phyloP scores from a whole-genome alignment of 768 basidiomycete species.

The Gloeostereum incarnatum region DNA sequence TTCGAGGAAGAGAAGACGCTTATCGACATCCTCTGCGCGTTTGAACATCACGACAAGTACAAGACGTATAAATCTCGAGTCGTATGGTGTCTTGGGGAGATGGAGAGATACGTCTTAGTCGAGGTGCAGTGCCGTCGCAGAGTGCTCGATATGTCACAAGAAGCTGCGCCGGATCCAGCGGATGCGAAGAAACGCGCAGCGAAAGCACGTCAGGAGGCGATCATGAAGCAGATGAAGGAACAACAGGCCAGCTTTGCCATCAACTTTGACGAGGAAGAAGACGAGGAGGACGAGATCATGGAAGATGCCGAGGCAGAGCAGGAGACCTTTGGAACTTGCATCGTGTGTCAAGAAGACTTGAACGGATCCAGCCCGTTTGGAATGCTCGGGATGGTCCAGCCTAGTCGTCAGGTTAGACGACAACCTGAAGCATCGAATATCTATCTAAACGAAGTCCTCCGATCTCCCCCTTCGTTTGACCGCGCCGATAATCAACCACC shows the following conservation, averaged over 20 bases:
- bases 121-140: slow-evolving; percentile 45
- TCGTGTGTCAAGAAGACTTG: slow-evolving; percentile 95
- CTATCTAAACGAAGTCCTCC: slow-evolving; percentile 67
- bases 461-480: slow-evolving; percentile 59
- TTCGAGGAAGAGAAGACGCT: slow-evolving; percentile 58
- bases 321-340: slow-evolving; percentile 82
- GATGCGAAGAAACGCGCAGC: slow-evolving; percentile 78
- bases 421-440: slow-evolving; percentile 60
- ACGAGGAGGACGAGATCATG: slow-evolving; percentile 63
- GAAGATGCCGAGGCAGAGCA: slow-evolving; percentile 37
- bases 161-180: slow-evolving; percentile 37
- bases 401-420: slow-evolving; percentile 74
- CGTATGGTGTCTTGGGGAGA: slow-evolving; percentile 62
- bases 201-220: slow-evolving; percentile 83
- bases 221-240: slow-evolving; percentile 93
- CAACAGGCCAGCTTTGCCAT: slow-evolving; percentile 83
- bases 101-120: slow-evolving; percentile 45
- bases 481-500: slow-evolving; percentile 21
- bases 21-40: slow-evolving; percentile 60
- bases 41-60: slow-evolving; percentile 75
- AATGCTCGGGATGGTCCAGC: slow-evolving; percentile 77
- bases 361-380: slow-evolving; percentile 70
- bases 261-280: slow-evolving; percentile 65
- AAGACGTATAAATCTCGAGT: slow-evolving; percentile 63
- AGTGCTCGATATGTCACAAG: slow-evolving; percentile 23